phyloP scores from a whole-genome alignment of 2,329 filamentous ascomycete genomes.

The Trichoderma lentiforme region DNA sequence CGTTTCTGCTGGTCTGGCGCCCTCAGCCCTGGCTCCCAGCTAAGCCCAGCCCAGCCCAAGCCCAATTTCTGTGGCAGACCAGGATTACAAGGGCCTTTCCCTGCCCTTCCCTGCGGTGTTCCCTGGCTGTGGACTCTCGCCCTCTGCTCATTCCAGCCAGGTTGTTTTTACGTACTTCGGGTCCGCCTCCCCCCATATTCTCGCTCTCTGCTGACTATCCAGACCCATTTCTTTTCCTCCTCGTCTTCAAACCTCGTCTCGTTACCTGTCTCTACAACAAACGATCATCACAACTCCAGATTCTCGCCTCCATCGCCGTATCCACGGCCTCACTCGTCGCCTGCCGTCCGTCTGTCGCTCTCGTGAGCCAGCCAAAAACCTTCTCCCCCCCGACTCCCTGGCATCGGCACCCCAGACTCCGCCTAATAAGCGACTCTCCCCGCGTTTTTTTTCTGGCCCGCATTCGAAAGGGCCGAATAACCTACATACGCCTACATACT shows the following conservation, averaged over 20 bases:
- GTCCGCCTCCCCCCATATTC: neutral
- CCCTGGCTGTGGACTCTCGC: neutral
- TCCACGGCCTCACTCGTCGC: neutral
- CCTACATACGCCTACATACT: conserved; percentile 11
- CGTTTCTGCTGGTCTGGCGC: neutral
- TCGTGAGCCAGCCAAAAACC: neutral
- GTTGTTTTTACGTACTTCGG: conserved; percentile 18
- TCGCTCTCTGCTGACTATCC: conserved; percentile 5
- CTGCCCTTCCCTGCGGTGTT: neutral
- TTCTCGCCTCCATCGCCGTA: neutral
- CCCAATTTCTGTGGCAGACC: neutral
- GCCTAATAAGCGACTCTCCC: conserved; percentile 20
- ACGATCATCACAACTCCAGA: neutral
- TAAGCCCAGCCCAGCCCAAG: conserved; percentile 7
- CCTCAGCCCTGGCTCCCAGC: conserved; percentile 4
- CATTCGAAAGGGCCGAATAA: conserved; percentile 22
- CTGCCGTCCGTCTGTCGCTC: neutral
- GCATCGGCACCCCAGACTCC: conserved; percentile 15
- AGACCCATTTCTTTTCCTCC: conserved; percentile 9
- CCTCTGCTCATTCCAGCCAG: conserved; percentile 3
- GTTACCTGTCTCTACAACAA: neutral
- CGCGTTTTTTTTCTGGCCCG: conserved; percentile 19
- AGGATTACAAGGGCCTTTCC: neutral
- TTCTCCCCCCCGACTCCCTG: conserved; percentile 1
- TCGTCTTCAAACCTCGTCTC: neutral